Conservation (phyloP, 73 alveolate species). For the Tetrahymena borealis region DNA sequence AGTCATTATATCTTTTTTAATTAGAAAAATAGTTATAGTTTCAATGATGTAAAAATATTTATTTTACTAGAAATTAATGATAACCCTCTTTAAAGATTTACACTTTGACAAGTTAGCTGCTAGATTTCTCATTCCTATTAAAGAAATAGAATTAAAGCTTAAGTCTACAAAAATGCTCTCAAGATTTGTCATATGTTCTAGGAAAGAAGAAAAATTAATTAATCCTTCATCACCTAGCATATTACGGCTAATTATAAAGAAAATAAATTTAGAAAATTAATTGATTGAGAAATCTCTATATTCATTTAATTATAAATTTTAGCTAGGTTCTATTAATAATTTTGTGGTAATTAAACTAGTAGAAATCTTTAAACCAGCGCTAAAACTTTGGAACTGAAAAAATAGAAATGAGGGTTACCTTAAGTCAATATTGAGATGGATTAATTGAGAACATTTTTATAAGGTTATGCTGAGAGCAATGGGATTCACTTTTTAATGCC, state of each 20-base stretch:
- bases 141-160: background rate
- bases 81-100: background rate
- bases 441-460: background rate
- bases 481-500: background rate
- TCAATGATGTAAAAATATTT: background rate
- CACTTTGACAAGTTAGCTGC: background rate
- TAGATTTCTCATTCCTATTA: background rate
- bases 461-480: background rate
- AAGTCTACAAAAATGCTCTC: background rate
- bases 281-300: too few relatives aligned
- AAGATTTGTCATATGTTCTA: background rate
- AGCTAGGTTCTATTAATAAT: too few relatives aligned
- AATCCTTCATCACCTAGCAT: background rate
- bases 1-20: background rate
- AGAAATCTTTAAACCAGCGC: background rate
- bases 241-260: background rate
- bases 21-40: background rate
- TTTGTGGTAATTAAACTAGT: background rate
- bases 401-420: background rate
- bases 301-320: too few relatives aligned
- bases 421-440: background rate
- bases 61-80: background rate
- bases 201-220: background rate
- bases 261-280: background rate
- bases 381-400: too few relatives aligned